A percentile compares a stretch with the other conserved stretches of the same genome.
Conservation (phyloP, 2,329 filamentous ascomycete genomes). For the Boeremia lycopersici region DNA sequence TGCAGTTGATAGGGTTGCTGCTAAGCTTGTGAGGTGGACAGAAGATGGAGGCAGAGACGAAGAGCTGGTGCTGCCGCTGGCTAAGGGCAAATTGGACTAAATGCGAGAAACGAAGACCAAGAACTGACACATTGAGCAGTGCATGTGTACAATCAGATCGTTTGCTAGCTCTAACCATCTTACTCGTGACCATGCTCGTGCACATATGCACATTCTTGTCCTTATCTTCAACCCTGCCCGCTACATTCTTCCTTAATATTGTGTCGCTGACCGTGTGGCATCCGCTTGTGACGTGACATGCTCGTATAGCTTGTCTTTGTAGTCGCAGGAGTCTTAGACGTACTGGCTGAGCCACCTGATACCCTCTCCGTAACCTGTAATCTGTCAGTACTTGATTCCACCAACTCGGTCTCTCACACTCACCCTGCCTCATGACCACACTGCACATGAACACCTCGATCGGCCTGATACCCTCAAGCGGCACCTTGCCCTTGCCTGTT, state of each 20-base stretch:
- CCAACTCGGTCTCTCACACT: neutral
- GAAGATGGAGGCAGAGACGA: conserved; percentile 30
- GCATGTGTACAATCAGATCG: neutral
- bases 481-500: conserved; percentile 42
- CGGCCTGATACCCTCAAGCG: conserved; percentile 43
- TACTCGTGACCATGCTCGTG: conserved; percentile 1
- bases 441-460: conserved; percentile 98
- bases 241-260: neutral
- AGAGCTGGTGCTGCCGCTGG: conserved; percentile 28
- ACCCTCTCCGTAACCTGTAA: conserved; percentile 42
- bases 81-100: neutral
- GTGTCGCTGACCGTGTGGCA: neutral
- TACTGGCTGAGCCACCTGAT: conserved; percentile 50
- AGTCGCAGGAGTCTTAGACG: conserved; percentile 30
- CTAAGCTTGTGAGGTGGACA: conserved; percentile 30
- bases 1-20: conserved; percentile 25
- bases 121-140: neutral
- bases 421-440: conserved; percentile 90
- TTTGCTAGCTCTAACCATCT: neutral
- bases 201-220: neutral
- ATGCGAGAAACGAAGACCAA: neutral
- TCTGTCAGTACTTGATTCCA: conserved; percentile 1
- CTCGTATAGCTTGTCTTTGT: neutral
- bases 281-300: neutral
- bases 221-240: neutral